Base-by-base conservation (phyloP, 2,329 filamentous ascomycete species). In the Neopestalotiopsis rosae region DNA sequence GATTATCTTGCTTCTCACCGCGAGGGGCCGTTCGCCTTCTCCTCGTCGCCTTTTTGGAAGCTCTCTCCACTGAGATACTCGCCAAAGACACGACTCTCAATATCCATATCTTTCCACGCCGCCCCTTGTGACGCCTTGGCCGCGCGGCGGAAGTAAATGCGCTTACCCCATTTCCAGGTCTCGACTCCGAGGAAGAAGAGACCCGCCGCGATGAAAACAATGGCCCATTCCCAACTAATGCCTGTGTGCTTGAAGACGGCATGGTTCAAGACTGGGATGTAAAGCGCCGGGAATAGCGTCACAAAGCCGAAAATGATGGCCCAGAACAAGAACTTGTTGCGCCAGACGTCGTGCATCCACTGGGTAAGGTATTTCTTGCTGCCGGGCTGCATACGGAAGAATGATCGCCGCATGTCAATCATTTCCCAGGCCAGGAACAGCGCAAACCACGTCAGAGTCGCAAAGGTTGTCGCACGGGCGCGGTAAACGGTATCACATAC, bases 391-490 rank as follows among this genome's bases (percentile, higher is more conserved):
- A 94, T 92, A 74, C 87, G 86, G 86, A 94, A 94, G 83, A 94
- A 92, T 5, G 88, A 91, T 57, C 90, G 88, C 28, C 92, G 89
- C 81, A 91, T 87, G 74, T 92, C 86, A 69, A 93, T 85, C 87
- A 93, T 91, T 78, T 94, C 91, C 92, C 92, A 94, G 0, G 92
- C 92, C 5, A 93, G 84, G 82, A 94, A 92, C 20, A 94, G 86
- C 0, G 91, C 90, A 73, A 91, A 91, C 91, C 92, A 94, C 0
- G 91, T 94, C 65, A 94, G 84, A 72, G 88, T 92, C 38, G 90
- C 91, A 75, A 94, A 94, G 3, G 89, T 91, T 0, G 92, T 93
- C 0, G 91, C 90, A 14, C 92, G 89, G 0, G 91, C 92, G 20
- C 90, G 89, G 84, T 91, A 93, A 4, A 93, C 89, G 0, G 85